These are phyloP conservation scores for Fusarium stilboides DNA, from an alignment of 2,329 filamentous ascomycete species.

Conservation along the genomic window DNA sequence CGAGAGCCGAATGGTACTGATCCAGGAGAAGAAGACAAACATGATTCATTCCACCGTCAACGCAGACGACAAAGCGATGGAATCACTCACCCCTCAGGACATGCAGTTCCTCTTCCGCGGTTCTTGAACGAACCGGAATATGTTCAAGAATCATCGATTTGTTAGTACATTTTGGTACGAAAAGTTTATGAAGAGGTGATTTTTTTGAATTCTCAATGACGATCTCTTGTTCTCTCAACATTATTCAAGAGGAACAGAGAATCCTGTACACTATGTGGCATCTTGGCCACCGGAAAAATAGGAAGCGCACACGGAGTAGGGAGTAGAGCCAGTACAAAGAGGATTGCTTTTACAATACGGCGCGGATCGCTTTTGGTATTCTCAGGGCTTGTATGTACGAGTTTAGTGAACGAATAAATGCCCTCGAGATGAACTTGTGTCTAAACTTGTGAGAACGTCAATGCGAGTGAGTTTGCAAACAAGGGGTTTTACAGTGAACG, in stretches of 20 bases:
- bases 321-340: constrained; percentile 15
- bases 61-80: constrained; percentile 89
- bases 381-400: constrained; percentile 6
- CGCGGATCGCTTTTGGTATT: constrained; percentile 3
- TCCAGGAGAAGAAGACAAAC: constrained; percentile 98
- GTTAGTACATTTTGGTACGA: constrained; percentile 1
- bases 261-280: constrained; percentile 22
- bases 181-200: background rate
- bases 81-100: constrained; percentile 90
- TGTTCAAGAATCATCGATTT: background rate
- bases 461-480: background rate
- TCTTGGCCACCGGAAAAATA: background rate
- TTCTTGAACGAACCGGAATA: constrained; percentile 49
- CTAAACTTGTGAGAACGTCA: background rate
- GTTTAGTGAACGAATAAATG: constrained; percentile 5
- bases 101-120: constrained; percentile 97
- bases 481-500: background rate
- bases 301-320: constrained; percentile 22
- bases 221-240: background rate
- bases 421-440: background rate
- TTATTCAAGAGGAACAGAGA: background rate
- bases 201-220: background rate
- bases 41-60: constrained; percentile 99
- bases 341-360: background rate
- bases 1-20: constrained; percentile 92